Conservation (phyloP, 2,329 filamentous ascomycete species). For the Botrytis sinoallii region DNA sequence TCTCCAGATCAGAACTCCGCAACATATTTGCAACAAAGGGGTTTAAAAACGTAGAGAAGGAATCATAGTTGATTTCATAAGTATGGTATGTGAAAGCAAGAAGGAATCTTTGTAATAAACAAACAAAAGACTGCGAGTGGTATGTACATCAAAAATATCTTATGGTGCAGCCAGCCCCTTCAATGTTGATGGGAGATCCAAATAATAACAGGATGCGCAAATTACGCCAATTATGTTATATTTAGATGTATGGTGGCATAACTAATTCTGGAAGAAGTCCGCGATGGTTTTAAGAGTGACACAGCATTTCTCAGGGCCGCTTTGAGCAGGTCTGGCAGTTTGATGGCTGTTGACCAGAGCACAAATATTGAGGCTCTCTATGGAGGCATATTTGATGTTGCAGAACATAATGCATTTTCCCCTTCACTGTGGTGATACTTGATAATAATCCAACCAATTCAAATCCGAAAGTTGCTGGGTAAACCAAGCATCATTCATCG, state of each 20-base stretch:
- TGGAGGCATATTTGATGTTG: background rate
- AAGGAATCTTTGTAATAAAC: background rate
- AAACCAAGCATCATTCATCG: constrained; percentile 17
- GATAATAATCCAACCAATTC: constrained; percentile 16
- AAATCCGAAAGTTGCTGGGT: constrained; percentile 13
- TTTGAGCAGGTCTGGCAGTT: background rate
- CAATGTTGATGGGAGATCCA: background rate
- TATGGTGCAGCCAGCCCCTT: background rate
- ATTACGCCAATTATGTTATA: background rate
- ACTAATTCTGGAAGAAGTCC: background rate
- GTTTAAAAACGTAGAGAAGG: background rate
- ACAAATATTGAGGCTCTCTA: background rate
- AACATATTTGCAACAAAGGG: background rate
- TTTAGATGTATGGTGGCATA: background rate
- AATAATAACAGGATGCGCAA: background rate
- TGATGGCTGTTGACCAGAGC: background rate
- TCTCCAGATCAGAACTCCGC: background rate
- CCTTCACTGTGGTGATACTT: background rate
- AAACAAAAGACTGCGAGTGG: background rate
- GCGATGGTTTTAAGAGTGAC: background rate
- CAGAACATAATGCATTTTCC: background rate
- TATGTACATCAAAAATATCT: background rate
- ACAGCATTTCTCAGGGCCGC: background rate
- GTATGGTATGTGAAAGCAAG: background rate
- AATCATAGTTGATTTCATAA: background rate